Percentiles rank a stretch among this genome's conserved stretches.
phyloP scores from a whole-genome alignment of 2,329 filamentous ascomycete genomes.

The Ascochyta koolunga region DNA sequence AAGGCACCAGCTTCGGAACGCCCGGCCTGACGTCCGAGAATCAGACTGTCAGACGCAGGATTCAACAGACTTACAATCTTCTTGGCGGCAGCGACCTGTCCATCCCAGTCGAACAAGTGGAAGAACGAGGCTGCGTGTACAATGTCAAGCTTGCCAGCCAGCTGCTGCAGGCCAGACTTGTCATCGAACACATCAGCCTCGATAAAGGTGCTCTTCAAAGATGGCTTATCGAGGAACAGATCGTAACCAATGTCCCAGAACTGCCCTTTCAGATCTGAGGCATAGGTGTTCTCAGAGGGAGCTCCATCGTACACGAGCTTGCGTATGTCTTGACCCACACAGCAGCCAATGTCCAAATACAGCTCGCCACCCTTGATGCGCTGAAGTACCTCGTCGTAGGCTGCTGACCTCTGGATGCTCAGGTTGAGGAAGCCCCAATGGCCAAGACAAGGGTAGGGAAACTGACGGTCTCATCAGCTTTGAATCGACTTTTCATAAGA shows the following conservation, averaged over 20 bases:
- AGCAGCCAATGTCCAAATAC: slow-evolving; percentile 52
- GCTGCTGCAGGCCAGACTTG: slow-evolving; percentile 37
- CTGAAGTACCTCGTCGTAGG: slow-evolving; percentile 42
- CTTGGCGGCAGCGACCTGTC: slow-evolving; percentile 47
- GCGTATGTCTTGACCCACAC: slow-evolving; percentile 55
- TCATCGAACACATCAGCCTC: slow-evolving; percentile 55
- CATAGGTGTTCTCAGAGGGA: slow-evolving; percentile 49
- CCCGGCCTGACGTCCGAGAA: slow-evolving; percentile 50
- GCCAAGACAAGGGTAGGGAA: slow-evolving; percentile 47
- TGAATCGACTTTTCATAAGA: neutral
- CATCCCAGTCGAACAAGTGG: slow-evolving; percentile 52
- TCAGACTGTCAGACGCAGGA: slow-evolving; percentile 40
- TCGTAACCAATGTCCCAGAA: slow-evolving; percentile 63
- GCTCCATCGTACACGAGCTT: slow-evolving; percentile 53
- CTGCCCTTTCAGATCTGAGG: slow-evolving; percentile 47
- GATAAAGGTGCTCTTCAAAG: slow-evolving; percentile 58
- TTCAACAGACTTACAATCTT: slow-evolving; percentile 42
- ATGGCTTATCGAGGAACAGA: slow-evolving; percentile 45
- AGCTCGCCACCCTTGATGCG: slow-evolving; percentile 44
- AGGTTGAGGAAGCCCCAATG: slow-evolving; percentile 46
- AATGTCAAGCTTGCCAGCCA: slow-evolving; percentile 51
- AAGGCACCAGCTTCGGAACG: slow-evolving; percentile 36
- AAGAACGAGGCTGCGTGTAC: slow-evolving; percentile 52
- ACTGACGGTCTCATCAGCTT: slow-evolving; percentile 21
- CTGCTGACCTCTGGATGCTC: slow-evolving; percentile 29